A percentile compares a stretch with the other conserved stretches of the same genome.
Conservation (phyloP, 2,329 filamentous ascomycete species). For the Trichophyton schoenleinii region DNA sequence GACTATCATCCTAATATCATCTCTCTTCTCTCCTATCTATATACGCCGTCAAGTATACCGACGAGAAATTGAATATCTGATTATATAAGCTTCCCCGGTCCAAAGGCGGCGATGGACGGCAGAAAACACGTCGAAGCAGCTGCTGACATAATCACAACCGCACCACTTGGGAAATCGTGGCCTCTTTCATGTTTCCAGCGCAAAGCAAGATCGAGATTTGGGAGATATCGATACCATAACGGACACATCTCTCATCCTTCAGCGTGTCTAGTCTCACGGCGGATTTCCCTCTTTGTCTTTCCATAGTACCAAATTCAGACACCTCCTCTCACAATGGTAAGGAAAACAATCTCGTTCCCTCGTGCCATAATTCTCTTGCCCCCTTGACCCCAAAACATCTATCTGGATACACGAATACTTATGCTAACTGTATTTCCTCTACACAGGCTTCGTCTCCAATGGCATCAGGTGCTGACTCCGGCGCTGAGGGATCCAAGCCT, state of each 20-base stretch:
- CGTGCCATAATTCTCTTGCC: neutral
- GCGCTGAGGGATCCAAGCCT: conserved; percentile 39
- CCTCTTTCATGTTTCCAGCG: neutral
- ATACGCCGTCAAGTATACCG: neutral
- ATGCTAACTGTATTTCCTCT: neutral
- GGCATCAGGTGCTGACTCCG: conserved; percentile 37
- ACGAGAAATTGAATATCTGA: neutral
- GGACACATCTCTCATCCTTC: neutral
- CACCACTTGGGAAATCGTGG: conserved; percentile 3
- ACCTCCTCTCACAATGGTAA: neutral
- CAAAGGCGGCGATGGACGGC: neutral
- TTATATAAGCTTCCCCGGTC: neutral
- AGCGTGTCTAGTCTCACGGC: neutral
- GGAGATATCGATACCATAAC: neutral
- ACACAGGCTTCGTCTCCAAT: conserved; percentile 27
- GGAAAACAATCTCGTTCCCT: neutral
- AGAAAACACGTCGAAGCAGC: neutral
- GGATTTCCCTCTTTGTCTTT: neutral
- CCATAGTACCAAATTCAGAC: neutral
- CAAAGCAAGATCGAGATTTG: neutral
- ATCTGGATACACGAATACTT: neutral
- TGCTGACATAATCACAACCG: neutral
- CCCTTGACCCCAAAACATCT: neutral
- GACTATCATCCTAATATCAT: neutral
- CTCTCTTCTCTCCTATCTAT: neutral